A percentile compares a stretch with the other conserved stretches of the same genome.
Conservation (phyloP, 1,139 yeast species). For the Blastobotrys proliferans region DNA sequence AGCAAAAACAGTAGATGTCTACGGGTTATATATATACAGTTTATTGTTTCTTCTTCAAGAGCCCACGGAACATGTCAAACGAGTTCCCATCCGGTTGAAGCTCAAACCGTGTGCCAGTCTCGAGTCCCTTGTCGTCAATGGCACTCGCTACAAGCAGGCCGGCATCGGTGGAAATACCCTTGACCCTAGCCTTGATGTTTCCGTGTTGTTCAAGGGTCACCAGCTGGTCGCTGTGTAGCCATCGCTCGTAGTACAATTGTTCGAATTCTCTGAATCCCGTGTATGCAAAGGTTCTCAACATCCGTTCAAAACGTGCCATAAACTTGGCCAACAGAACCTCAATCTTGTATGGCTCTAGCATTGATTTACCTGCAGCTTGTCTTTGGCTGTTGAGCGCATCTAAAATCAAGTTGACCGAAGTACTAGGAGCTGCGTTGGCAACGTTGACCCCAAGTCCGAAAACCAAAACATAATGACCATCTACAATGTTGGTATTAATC, state of each 20-base stretch:
- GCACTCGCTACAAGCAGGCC: constrained; percentile 81
- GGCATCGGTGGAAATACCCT: constrained; percentile 79
- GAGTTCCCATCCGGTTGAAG: constrained; percentile 97
- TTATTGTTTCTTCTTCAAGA: constrained; percentile 59
- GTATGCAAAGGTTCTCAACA: constrained; percentile 54
- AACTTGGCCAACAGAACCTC: constrained; percentile 71
- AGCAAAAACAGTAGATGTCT: neutral
- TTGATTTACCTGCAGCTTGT: constrained; percentile 37
- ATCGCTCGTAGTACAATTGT: constrained; percentile 68
- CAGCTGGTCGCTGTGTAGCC: constrained; percentile 78
- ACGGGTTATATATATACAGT: neutral
- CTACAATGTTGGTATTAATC: constrained; percentile 68
- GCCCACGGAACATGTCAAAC: constrained; percentile 89
- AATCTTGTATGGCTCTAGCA: constrained; percentile 43
- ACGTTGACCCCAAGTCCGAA: constrained; percentile 89
- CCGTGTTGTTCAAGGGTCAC: constrained; percentile 48
- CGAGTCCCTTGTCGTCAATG: constrained; percentile 37
- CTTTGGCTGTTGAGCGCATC: constrained; percentile 51
- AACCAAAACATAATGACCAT: constrained; percentile 51
- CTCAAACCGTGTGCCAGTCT: constrained; percentile 54
- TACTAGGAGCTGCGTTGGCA: constrained; percentile 84
- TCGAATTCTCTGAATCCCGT: constrained; percentile 69
- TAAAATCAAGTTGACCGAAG: constrained; percentile 73
- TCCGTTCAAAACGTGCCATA: constrained; percentile 58
- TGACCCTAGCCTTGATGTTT: constrained; percentile 56